Evolutionary conservation across 2,329 filamentous ascomycete genomes (phyloP).

Genomic region (Verticillium nonalfalfae): DNA sequence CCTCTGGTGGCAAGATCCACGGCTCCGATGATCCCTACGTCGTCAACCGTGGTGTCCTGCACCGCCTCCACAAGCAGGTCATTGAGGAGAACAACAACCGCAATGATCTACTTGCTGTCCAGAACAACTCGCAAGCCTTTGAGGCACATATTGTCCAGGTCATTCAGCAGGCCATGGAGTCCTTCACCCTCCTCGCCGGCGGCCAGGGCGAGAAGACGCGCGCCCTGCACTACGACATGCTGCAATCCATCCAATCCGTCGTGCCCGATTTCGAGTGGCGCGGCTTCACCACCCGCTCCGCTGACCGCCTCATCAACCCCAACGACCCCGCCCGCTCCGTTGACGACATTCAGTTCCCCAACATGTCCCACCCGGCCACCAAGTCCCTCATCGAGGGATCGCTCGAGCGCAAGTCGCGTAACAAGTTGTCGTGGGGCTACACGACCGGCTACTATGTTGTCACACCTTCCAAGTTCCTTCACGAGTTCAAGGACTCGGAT

Average conservation of each 20-base stretch:
- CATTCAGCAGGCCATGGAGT: conserved; percentile 73
- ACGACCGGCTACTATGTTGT: conserved; percentile 84
- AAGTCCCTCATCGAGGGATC: conserved; percentile 80
- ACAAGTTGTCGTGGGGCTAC: conserved; percentile 73
- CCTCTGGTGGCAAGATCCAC: conserved; percentile 63
- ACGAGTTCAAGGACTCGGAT: conserved; percentile 95
- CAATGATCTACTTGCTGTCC: conserved; percentile 86
- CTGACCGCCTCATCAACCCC: conserved; percentile 70
- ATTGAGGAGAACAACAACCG: conserved; percentile 94
- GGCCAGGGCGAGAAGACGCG: conserved; percentile 78
- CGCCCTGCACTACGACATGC: conserved; percentile 77
- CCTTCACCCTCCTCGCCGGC: conserved; percentile 75
- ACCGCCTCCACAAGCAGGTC: conserved; percentile 86
- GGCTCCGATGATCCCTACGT: conserved; percentile 83
- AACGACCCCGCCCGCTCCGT: conserved; percentile 67
- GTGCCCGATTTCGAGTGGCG: conserved; percentile 88
- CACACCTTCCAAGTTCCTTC: conserved; percentile 79
- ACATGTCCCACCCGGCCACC: conserved; percentile 77
- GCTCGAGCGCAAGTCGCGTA: conserved; percentile 84
- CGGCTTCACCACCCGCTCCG: conserved; percentile 69
- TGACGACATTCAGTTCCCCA: conserved; percentile 73
- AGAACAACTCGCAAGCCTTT: conserved; percentile 82
- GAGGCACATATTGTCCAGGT: conserved; percentile 80
- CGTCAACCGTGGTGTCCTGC: conserved; percentile 70
- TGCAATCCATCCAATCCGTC: conserved; percentile 68